Conservation (phyloP, 768 basidiomycete genomes). For the Pleurotus sapidus region DNA sequence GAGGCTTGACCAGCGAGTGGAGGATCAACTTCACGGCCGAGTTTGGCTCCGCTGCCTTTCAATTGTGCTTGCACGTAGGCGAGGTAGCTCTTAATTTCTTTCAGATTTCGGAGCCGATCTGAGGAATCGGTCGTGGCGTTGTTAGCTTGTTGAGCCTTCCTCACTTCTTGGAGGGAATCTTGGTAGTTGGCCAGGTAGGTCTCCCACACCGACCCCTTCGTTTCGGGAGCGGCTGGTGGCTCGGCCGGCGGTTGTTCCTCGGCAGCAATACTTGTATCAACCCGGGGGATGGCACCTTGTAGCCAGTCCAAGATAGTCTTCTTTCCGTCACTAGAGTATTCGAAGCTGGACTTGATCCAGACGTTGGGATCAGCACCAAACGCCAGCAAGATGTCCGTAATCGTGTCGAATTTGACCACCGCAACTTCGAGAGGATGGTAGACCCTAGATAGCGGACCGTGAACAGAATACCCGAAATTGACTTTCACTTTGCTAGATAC, state of each 20-base stretch:
- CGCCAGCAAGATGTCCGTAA: conserved; percentile 34
- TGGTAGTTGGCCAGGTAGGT: background rate
- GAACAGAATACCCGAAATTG: too few species aligned
- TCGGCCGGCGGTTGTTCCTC: conserved; percentile 12
- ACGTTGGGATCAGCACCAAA: conserved; percentile 33
- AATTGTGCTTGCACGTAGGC: conserved; percentile 30
- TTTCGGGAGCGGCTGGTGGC: background rate
- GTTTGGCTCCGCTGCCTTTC: conserved; percentile 33
- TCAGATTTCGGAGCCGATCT: conserved; percentile 1
- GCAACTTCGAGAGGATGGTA: conserved; percentile 36
- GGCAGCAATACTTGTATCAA: conserved; percentile 20
- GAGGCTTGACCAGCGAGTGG: background rate
- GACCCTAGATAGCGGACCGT: conserved; percentile 7
- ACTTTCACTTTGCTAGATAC: too few species aligned
- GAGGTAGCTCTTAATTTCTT: conserved; percentile 29
- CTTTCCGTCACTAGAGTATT: conserved; percentile 12
- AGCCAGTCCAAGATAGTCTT: conserved; percentile 35
- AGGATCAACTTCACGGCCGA: conserved; percentile 39
- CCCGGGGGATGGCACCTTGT: conserved; percentile 21
- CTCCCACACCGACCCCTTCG: conserved; percentile 13
- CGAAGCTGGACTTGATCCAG: conserved; percentile 23
- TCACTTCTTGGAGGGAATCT: background rate
- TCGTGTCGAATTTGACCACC: conserved; percentile 30
- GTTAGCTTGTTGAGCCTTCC: background rate
- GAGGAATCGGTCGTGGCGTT: background rate